A percentile compares a stretch with the other conserved stretches of the same genome.
phyloP scores from a whole-genome alignment of 495 filamentous ascomycete genomes.

The Talaromyces adpressus region DNA sequence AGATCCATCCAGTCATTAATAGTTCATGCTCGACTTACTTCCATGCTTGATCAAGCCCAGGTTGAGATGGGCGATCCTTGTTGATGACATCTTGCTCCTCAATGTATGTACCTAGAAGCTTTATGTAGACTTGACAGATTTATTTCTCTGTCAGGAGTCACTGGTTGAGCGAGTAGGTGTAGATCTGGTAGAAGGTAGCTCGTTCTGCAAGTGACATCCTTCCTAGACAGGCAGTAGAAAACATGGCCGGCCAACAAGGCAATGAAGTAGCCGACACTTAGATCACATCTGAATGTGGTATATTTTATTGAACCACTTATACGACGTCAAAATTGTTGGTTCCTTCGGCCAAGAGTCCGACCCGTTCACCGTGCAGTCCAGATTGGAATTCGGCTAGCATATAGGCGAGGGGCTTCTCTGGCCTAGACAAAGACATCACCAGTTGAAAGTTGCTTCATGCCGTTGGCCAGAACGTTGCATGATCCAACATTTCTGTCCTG shows the following conservation, averaged over 20 bases:
- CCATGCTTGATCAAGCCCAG: background rate
- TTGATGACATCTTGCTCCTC: background rate
- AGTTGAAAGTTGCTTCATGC: background rate
- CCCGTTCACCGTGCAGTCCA: background rate
- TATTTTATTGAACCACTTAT: background rate
- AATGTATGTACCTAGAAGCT: background rate
- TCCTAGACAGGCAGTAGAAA: background rate
- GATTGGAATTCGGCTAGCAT: background rate
- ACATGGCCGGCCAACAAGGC: background rate
- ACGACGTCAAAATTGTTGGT: background rate
- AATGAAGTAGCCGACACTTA: background rate
- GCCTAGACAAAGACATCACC: background rate
- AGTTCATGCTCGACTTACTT: background rate
- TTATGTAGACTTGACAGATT: background rate
- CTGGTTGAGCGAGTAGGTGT: no score
- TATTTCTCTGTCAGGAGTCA: background rate
- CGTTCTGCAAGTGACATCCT: background rate
- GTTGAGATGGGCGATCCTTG: background rate
- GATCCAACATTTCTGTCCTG: background rate
- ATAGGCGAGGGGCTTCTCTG: background rate
- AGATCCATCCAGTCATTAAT: background rate
- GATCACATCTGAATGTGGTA: background rate
- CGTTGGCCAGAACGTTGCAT: background rate
- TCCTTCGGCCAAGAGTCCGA: background rate
- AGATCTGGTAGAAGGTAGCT: no score